Conservation (phyloP, 768 basidiomycete species). For the Lactarius trivialis region DNA sequence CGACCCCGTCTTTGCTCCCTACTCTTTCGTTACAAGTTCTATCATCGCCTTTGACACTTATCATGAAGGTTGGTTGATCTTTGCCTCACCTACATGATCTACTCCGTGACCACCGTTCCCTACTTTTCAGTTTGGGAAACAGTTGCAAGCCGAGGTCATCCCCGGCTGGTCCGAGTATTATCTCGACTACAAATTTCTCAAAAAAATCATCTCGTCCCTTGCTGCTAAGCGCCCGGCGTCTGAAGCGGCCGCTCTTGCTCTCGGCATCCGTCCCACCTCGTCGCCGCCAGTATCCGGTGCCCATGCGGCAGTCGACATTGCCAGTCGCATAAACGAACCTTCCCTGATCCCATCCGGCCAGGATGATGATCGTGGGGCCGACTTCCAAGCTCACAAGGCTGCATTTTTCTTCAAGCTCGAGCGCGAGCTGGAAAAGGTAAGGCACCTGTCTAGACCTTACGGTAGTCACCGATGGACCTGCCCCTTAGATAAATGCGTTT, state of each 20-base stretch:
- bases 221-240: conserved; percentile 84
- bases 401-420: conserved; percentile 99
- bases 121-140: conserved; percentile 83
- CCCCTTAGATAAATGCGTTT: conserved; percentile 85
- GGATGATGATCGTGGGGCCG: conserved; percentile 69
- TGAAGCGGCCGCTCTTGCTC: conserved; percentile 80
- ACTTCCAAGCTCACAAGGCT: conserved; percentile 91
- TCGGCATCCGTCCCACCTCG: conserved; percentile 63
- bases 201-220: conserved; percentile 97
- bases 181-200: conserved; percentile 96
- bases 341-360: conserved; percentile 58
- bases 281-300: conserved; percentile 28
- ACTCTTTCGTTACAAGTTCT: background rate
- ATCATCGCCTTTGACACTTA: conserved; percentile 12
- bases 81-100: background rate
- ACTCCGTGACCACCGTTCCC: conserved; percentile 1
- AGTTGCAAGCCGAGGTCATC: conserved; percentile 91
- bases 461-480: conserved; percentile 8
- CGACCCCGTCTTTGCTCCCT: background rate
- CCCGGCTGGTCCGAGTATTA: conserved; percentile 96
- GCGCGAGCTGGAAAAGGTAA: conserved; percentile 92
- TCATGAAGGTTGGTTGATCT: conserved; percentile 30
- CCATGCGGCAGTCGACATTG: conserved; percentile 27
- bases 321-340: conserved; percentile 38
- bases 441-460: background rate